Evolutionary conservation across 2,329 filamentous ascomycete genomes (phyloP).

Genomic region (Trematosphaeria pertusa): DNA sequence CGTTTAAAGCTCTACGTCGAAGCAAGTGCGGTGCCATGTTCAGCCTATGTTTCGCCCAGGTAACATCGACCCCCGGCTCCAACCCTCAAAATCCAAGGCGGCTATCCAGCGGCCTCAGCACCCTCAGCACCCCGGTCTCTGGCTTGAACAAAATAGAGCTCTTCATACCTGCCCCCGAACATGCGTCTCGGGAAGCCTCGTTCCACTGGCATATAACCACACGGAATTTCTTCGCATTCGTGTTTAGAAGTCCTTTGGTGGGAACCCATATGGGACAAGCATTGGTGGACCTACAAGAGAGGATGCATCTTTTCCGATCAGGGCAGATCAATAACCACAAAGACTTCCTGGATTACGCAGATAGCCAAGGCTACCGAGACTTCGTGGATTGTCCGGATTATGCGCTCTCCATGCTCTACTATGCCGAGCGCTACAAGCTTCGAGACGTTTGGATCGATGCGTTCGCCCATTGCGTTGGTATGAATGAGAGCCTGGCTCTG

Average conservation of each 20-base stretch:
- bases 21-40: constrained; percentile 68
- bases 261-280: constrained; percentile 70
- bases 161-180: constrained; percentile 71
- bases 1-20: constrained; percentile 63
- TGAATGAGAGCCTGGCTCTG: constrained; percentile 67
- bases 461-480: constrained; percentile 80
- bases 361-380: constrained; percentile 73
- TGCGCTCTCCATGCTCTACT: constrained; percentile 70
- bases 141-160: constrained; percentile 58
- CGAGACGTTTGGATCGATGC: constrained; percentile 74
- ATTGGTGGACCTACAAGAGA: constrained; percentile 69
- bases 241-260: constrained; percentile 70
- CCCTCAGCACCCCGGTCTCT: constrained; percentile 48
- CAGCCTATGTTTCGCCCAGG: constrained; percentile 51
- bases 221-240: constrained; percentile 78
- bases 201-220: constrained; percentile 71
- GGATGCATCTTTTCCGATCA: constrained; percentile 68
- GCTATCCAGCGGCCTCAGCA: constrained; percentile 44
- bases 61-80: constrained; percentile 22
- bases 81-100: constrained; percentile 15
- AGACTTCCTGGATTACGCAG: constrained; percentile 70
- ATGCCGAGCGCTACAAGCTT: constrained; percentile 71
- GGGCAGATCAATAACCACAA: constrained; percentile 62
- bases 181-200: constrained; percentile 60
- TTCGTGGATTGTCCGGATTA: constrained; percentile 71